Percentiles rank a stretch among this genome's conserved stretches.
These are phyloP conservation scores for Rubus parviflorus DNA, from an alignment of 306 rosid species.

Conservation along the genomic window DNA sequence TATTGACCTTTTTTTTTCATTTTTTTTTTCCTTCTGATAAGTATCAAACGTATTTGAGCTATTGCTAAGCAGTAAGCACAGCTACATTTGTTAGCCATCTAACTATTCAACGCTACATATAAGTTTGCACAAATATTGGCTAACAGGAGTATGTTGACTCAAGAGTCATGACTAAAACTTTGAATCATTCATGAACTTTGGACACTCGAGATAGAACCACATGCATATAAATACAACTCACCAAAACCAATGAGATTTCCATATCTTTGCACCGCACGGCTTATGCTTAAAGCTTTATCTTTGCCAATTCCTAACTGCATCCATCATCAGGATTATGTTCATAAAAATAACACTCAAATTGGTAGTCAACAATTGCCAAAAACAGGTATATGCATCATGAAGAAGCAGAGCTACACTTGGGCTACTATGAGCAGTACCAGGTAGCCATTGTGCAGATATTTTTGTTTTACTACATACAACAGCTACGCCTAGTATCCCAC, in stretches of 20 bases:
- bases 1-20: not conserved
- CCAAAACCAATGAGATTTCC: slow-evolving; percentile 70
- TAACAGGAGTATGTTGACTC: not conserved
- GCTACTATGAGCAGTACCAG: not conserved
- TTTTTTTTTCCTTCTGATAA: not conserved
- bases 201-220: not conserved
- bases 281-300: slow-evolving; percentile 54
- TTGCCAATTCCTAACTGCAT: slow-evolving; percentile 61
- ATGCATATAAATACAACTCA: slow-evolving; percentile 29
- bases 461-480: not conserved
- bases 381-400: not conserved
- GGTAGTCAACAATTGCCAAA: not conserved
- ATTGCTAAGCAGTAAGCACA: not conserved
- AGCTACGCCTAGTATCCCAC: not conserved
- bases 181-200: not conserved
- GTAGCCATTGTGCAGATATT: not conserved
- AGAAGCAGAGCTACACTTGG: not conserved
- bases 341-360: not conserved
- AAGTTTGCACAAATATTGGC: not conserved
- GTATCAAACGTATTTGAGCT: not conserved
- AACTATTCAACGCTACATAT: not conserved
- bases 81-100: not conserved
- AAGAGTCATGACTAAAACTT: not conserved
- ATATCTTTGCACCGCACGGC: slow-evolving; percentile 50
- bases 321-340: slow-evolving; percentile 18